Conservation (phyloP, 2,329 filamentous ascomycete species). For the Hypoxylon sp. region DNA sequence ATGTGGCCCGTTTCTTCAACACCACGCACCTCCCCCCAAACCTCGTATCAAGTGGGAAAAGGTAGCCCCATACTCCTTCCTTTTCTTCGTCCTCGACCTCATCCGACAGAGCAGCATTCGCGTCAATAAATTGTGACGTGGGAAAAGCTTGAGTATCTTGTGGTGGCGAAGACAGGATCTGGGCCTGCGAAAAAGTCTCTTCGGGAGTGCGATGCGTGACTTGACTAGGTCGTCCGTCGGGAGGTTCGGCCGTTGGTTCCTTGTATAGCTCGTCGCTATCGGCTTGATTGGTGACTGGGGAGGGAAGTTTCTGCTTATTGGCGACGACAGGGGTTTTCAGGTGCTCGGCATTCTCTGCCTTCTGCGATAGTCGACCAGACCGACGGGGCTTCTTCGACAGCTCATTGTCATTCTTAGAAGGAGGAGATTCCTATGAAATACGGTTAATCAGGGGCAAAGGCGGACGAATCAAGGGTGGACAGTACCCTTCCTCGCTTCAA, state of each 20-base stretch:
- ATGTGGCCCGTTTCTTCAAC: conserved; percentile 80
- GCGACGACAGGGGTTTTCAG: conserved; percentile 72
- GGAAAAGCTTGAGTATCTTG: conserved; percentile 72
- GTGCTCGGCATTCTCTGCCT: conserved; percentile 56
- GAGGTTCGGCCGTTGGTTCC: conserved; percentile 80
- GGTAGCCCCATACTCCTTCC: conserved; percentile 95
- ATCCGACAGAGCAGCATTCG: conserved; percentile 79
- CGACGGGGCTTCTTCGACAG: conserved; percentile 84
- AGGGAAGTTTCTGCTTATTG: conserved; percentile 80
- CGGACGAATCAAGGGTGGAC: conserved; percentile 16
- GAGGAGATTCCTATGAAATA: conserved; percentile 56
- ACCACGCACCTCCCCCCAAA: conserved; percentile 78
- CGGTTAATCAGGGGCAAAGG: conserved; percentile 33
- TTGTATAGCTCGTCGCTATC: conserved; percentile 72
- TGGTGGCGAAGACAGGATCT: conserved; percentile 72
- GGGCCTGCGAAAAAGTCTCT: conserved; percentile 61
- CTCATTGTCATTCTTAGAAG: conserved; percentile 75
- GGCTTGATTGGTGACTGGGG: conserved; percentile 78
- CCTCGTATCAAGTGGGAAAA: conserved; percentile 83
- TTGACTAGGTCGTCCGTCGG: conserved; percentile 71
- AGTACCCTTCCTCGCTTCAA: conserved; percentile 85
- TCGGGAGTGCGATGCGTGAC: conserved; percentile 66
- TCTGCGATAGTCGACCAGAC: conserved; percentile 78
- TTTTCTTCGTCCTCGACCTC: conserved; percentile 87
- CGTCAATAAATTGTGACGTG: conserved; percentile 82